Conservation (phyloP, 139 green algal genomes). For the Coelastrella sp. region DNA sequence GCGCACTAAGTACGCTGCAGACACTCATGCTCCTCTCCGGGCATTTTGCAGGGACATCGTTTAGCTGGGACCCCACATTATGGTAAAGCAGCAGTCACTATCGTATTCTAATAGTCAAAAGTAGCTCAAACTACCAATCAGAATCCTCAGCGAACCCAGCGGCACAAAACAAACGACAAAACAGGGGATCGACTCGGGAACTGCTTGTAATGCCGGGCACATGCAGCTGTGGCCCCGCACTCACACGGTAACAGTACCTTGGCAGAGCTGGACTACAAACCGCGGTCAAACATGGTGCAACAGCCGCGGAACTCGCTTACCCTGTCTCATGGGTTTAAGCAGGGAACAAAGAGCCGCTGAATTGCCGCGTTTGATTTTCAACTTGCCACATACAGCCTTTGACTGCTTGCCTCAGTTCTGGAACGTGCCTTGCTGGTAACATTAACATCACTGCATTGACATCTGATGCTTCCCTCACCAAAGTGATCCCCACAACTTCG, state of each 20-base stretch:
- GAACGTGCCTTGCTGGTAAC: too few relatives aligned
- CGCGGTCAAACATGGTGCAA: neutral
- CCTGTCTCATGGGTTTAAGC: too few relatives aligned
- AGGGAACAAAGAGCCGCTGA: neutral
- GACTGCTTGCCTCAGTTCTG: too few relatives aligned
- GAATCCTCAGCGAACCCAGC: neutral
- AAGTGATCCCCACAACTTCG: too few relatives aligned
- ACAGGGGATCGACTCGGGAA: neutral
- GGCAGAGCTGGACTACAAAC: neutral
- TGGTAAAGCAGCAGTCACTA: neutral
- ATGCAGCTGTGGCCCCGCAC: neutral
- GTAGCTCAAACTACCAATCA: neutral
- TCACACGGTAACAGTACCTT: neutral
- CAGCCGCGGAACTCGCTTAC: neutral
- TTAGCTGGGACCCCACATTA: conserved; percentile 2
- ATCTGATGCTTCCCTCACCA: too few relatives aligned
- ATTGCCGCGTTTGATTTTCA: too few relatives aligned
- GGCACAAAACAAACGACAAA: neutral
- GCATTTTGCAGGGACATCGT: conserved; percentile 1
- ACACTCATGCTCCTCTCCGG: conserved; percentile 30
- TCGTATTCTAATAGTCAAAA: neutral
- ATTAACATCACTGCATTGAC: too few relatives aligned
- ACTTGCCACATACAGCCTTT: too few relatives aligned
- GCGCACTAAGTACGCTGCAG: conserved; percentile 44
- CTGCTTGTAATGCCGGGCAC: neutral